phyloP scores from a whole-genome alignment of 2,329 filamentous ascomycete genomes.

The Daldinia sp. region DNA sequence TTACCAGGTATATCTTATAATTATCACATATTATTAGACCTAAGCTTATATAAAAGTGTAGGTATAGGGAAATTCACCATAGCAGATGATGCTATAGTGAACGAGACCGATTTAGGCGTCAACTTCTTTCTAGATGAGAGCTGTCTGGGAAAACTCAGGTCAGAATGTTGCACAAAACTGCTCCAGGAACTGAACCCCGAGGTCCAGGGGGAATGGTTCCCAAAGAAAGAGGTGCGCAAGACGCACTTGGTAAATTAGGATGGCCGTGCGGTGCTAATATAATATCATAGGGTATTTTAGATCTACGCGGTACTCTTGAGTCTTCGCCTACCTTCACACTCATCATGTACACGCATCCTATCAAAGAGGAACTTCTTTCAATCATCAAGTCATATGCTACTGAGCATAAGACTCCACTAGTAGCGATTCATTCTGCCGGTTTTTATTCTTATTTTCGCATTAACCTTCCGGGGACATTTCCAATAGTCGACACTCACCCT shows the following conservation, averaged over 20 bases:
- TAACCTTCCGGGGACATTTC: slow-evolving; percentile 80
- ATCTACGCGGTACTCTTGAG: slow-evolving; percentile 59
- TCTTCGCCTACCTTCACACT: slow-evolving; percentile 61
- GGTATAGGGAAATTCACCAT: slow-evolving; percentile 94
- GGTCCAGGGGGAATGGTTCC: slow-evolving; percentile 80
- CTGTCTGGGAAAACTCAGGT: slow-evolving; percentile 80
- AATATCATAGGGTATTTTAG: slow-evolving; percentile 49
- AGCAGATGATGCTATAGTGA: slow-evolving; percentile 82
- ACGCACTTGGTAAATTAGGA: not conserved
- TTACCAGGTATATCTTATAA: slow-evolving; percentile 73
- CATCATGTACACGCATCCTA: slow-evolving; percentile 67
- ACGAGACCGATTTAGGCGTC: slow-evolving; percentile 85
- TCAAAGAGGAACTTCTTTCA: slow-evolving; percentile 58
- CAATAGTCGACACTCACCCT: slow-evolving; percentile 95
- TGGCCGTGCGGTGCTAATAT: slow-evolving; percentile 25
- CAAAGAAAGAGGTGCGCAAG: slow-evolving; percentile 58
- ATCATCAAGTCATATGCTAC: slow-evolving; percentile 62
- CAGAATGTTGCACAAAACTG: slow-evolving; percentile 80
- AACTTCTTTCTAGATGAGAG: slow-evolving; percentile 95
- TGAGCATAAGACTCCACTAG: slow-evolving; percentile 75
- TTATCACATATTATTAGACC: not conserved
- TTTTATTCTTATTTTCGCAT: slow-evolving; percentile 94
- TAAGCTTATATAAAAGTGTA: slow-evolving; percentile 52
- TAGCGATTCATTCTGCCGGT: slow-evolving; percentile 88
- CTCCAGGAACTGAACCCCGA: slow-evolving; percentile 93